phyloP scores from a whole-genome alignment of 177 flowering plant species.

The Vitis hybrid region DNA sequence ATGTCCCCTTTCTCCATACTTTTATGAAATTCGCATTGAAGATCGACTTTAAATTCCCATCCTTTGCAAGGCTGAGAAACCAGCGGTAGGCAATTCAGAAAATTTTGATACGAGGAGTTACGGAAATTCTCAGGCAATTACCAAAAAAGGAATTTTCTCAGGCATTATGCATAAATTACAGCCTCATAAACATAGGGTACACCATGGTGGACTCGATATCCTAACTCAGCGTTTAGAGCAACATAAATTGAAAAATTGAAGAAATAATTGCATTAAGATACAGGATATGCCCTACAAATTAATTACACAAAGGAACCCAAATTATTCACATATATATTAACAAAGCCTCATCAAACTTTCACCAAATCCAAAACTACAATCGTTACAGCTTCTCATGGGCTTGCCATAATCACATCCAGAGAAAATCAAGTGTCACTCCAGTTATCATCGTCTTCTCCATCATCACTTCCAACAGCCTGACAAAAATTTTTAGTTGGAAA shows the following conservation, averaged over 20 bases:
- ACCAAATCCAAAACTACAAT: conserved; percentile 8
- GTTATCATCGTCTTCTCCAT: conserved; percentile 62
- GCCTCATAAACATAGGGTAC: conserved; percentile 5
- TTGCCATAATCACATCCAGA: not conserved
- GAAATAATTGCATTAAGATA: conserved; percentile 3
- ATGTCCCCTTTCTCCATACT: too few relatives aligned
- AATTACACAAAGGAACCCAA: conserved; percentile 23
- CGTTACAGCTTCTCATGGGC: not conserved
- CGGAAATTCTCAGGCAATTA: not conserved
- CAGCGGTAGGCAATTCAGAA: too few relatives aligned
- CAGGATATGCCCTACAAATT: conserved; percentile 17
- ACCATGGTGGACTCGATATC: conserved; percentile 1
- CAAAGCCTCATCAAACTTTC: conserved; percentile 6
- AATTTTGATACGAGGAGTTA: too few relatives aligned
- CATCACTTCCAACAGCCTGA: conserved; percentile 79
- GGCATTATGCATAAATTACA: conserved; percentile 6
- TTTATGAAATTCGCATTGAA: too few relatives aligned
- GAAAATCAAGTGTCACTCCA: conserved; percentile 72
- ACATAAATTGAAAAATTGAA: not conserved
- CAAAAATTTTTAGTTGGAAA: not conserved
- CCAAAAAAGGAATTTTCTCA: not conserved
- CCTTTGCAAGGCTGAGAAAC: too few relatives aligned
- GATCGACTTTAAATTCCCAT: too few relatives aligned
- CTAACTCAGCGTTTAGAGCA: not conserved
- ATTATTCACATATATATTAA: conserved; percentile 33